Evolutionary conservation across 1,284 basidiomycete genomes (phyloP).

Genomic region (Pascua guehoae): DNA sequence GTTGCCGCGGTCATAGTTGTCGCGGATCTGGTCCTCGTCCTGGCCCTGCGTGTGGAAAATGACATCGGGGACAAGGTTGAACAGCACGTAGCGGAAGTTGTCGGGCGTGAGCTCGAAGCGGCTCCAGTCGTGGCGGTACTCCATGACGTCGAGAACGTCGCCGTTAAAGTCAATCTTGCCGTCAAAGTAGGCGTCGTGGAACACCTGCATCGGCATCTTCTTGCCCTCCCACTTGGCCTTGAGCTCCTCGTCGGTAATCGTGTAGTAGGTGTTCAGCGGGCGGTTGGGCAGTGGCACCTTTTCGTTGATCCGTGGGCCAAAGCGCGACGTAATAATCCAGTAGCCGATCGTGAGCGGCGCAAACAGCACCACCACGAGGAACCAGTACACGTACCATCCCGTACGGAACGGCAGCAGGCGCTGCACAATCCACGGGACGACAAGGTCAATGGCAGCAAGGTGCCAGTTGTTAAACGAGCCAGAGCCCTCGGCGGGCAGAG

Average conservation of each 20-base stretch:
- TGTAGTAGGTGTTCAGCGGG: conserved; percentile 84
- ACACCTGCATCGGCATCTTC: conserved; percentile 97
- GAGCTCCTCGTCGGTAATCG: conserved; percentile 78
- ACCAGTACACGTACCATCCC: conserved; percentile 67
- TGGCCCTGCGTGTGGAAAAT: conserved; percentile 83
- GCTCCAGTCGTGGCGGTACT: conserved; percentile 94
- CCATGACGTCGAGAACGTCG: conserved; percentile 90
- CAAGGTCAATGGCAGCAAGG: conserved; percentile 69
- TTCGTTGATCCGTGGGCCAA: conserved; percentile 77
- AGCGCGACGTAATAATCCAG: conserved; percentile 83
- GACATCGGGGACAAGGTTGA: conserved; percentile 84
- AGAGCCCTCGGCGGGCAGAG: conserved; percentile 82
- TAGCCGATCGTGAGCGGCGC: conserved; percentile 78
- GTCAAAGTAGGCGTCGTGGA: conserved; percentile 97
- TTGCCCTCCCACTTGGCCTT: conserved; percentile 70
- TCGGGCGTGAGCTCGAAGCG: conserved; percentile 63
- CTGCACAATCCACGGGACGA: conserved; percentile 77
- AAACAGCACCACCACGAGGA: conserved; percentile 70
- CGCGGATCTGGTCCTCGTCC: conserved; percentile 93
- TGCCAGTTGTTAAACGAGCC: conserved; percentile 77
- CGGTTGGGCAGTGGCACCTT: conserved; percentile 83
- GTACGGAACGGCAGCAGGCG: conserved; percentile 63
- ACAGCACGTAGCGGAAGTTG: conserved; percentile 92
- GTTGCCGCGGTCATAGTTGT: conserved; percentile 94
- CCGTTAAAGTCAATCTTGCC: conserved; percentile 95